These are phyloP conservation scores for Tetrapisispora nanseiensis DNA, from an alignment of 805 yeast genomes.

Conservation along the genomic window DNA sequence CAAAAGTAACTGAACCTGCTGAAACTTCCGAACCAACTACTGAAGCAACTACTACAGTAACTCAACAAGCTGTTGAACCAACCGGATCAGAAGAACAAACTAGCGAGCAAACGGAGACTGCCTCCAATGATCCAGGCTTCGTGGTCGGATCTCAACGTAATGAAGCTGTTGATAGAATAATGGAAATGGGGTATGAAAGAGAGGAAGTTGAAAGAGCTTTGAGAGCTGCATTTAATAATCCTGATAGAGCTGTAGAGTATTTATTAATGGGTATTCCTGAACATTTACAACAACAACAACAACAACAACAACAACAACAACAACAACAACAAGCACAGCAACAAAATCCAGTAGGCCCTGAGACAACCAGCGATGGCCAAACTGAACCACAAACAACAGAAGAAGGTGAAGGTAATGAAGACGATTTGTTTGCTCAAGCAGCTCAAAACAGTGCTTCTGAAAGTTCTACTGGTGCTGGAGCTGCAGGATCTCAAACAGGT, in stretches of 20 bases:
- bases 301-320: constrained; percentile 15
- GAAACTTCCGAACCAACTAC: constrained; percentile 18
- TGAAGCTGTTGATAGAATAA: constrained; percentile 66
- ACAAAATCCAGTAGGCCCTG: constrained; percentile 11
- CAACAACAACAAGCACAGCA: constrained; percentile 11
- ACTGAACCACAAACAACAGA: constrained; percentile 2
- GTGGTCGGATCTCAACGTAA: constrained; percentile 74
- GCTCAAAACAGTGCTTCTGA: constrained; percentile 29
- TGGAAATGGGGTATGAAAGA: constrained; percentile 94
- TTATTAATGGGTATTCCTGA: constrained; percentile 85
- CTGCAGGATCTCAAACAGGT: constrained; percentile 27
- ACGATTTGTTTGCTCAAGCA: constrained; percentile 35
- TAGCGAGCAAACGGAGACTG: constrained; percentile 19
- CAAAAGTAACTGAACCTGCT: constrained; percentile 19
- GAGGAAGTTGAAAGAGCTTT: constrained; percentile 81
- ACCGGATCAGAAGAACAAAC: constrained; percentile 8
- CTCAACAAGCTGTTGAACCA: constrained; percentile 12
- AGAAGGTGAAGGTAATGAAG: constrained; percentile 17
- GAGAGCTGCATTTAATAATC: constrained; percentile 92
- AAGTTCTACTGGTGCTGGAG: constrained; percentile 23
- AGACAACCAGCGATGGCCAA: constrained; percentile 7
- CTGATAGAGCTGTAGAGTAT: constrained; percentile 96
- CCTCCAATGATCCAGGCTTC: constrained; percentile 41
- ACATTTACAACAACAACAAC: constrained; percentile 33
- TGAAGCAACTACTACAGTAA: constrained; percentile 15